Percentiles rank a stretch among this genome's conserved stretches.
Evolutionary conservation across 257 asterid species (phyloP).

Genomic region (Nicotiana otophora): DNA sequence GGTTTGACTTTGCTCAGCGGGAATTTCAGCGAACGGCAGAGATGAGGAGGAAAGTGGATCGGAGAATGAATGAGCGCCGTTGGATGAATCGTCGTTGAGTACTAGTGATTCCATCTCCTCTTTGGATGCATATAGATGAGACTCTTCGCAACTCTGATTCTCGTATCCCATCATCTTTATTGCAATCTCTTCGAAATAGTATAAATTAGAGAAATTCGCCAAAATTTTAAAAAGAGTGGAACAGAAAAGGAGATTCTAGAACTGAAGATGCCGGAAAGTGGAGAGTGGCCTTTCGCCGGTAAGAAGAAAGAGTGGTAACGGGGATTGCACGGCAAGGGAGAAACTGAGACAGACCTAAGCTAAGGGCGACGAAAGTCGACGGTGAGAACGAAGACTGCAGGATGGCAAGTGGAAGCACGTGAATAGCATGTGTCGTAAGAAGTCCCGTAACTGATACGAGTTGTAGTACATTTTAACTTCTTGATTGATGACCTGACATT

Average conservation of each 20-base stretch:
- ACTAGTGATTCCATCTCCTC: constrained; percentile 56
- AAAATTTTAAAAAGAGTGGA: background rate
- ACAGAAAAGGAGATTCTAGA: background rate
- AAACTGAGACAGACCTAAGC: background rate
- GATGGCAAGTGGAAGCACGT: constrained; percentile 25
- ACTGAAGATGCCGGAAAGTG: background rate
- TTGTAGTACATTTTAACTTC: background rate
- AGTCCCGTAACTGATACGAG: background rate
- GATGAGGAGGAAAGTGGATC: constrained; percentile 51
- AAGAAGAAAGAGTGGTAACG: background rate
- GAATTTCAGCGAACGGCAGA: constrained; percentile 48
- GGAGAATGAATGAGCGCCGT: constrained; percentile 31
- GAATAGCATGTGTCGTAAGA: constrained; percentile 19
- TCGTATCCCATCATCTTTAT: constrained; percentile 62
- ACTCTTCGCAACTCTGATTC: constrained; percentile 52
- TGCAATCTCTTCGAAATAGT: too few relatives aligned
- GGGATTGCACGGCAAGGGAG: background rate
- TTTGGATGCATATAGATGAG: constrained; percentile 41
- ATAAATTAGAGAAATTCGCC: background rate
- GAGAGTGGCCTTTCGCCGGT: background rate
- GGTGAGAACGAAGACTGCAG: background rate
- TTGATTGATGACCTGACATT: background rate
- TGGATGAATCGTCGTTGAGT: constrained; percentile 46
- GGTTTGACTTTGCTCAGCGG: constrained; percentile 41
- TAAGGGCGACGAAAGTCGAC: background rate